Percentiles rank a stretch among this genome's conserved stretches.
phyloP scores from a whole-genome alignment of 2,329 filamentous ascomycete species.

The Cladosporium halotolerans region DNA sequence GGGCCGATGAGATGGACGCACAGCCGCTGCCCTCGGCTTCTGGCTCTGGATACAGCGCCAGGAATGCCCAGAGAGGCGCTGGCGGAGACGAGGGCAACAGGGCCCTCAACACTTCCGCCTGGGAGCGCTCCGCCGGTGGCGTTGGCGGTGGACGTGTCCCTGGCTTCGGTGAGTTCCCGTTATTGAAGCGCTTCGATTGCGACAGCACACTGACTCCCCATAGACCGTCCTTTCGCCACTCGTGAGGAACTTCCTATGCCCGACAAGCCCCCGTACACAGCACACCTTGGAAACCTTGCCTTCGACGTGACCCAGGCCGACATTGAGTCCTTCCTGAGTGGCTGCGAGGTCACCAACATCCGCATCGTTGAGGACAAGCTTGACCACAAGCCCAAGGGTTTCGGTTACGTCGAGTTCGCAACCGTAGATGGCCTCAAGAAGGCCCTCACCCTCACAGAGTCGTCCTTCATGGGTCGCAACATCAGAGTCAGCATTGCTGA shows the following conservation, averaged over 20 bases:
- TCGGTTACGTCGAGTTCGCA: constrained; percentile 93
- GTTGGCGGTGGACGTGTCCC: constrained; percentile 26
- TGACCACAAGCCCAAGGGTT: constrained; percentile 90
- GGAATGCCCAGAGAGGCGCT: constrained; percentile 13
- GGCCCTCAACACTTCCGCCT: constrained; percentile 36
- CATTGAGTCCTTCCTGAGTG: constrained; percentile 77
- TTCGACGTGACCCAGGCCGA: constrained; percentile 85
- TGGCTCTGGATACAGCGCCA: constrained; percentile 20
- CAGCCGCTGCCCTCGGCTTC: constrained; percentile 29
- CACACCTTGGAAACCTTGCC: constrained; percentile 91
- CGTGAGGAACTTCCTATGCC: constrained; percentile 82
- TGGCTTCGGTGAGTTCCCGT: constrained; percentile 6
- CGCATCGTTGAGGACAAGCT: constrained; percentile 96
- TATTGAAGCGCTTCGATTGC: constrained; percentile 7
- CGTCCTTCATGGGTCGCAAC: constrained; percentile 77
- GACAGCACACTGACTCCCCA: neutral
- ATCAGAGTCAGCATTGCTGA: constrained; percentile 95
- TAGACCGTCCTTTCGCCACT: constrained; percentile 32
- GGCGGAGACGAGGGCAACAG: constrained; percentile 34
- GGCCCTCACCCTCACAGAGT: constrained; percentile 75
- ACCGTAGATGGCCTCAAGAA: constrained; percentile 84
- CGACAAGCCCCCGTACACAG: constrained; percentile 87
- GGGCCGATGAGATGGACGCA: constrained; percentile 94
- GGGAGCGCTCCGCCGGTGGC: constrained; percentile 19
- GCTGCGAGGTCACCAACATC: constrained; percentile 80